phyloP scores from a whole-genome alignment of 768 basidiomycete genomes.

The Pisolithus sp. region DNA sequence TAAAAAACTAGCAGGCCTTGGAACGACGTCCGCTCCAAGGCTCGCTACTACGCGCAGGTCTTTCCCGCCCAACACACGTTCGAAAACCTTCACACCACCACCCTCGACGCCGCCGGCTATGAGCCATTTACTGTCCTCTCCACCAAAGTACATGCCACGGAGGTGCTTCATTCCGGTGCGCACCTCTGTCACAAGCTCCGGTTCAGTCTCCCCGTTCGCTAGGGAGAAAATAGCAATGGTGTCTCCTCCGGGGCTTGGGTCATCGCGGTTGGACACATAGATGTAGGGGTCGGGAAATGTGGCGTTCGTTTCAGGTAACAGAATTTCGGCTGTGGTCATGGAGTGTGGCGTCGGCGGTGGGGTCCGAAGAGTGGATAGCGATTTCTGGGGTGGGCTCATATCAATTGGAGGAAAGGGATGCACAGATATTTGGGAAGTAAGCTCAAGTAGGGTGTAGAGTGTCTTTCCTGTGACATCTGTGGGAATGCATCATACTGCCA shows the following conservation, averaged over 20 bases:
- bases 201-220: conserved; percentile 33
- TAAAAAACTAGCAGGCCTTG: conserved; percentile 34
- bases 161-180: conserved; percentile 65
- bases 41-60: conserved; percentile 47
- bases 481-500: not conserved
- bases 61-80: conserved; percentile 55
- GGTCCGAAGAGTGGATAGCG: conserved; percentile 43
- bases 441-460: conserved; percentile 64
- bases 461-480: conserved; percentile 39
- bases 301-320: conserved; percentile 48
- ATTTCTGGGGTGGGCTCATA: conserved; percentile 30
- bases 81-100: conserved; percentile 66
- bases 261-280: conserved; percentile 72
- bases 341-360: conserved; percentile 37
- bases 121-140: conserved; percentile 53
- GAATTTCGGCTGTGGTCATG: conserved; percentile 67
- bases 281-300: conserved; percentile 52
- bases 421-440: conserved; percentile 50
- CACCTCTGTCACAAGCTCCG: conserved; percentile 54
- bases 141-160: conserved; percentile 64
- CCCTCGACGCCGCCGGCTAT: conserved; percentile 58
- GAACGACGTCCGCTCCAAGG: conserved; percentile 30
- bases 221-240: conserved; percentile 64
- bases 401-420: conserved; percentile 45
- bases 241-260: conserved; percentile 64